A percentile compares a stretch with the other conserved stretches of the same genome.
These are phyloP conservation scores for Capronia epimyces DNA, from an alignment of 2,329 filamentous ascomycete species.

Conservation along the genomic window DNA sequence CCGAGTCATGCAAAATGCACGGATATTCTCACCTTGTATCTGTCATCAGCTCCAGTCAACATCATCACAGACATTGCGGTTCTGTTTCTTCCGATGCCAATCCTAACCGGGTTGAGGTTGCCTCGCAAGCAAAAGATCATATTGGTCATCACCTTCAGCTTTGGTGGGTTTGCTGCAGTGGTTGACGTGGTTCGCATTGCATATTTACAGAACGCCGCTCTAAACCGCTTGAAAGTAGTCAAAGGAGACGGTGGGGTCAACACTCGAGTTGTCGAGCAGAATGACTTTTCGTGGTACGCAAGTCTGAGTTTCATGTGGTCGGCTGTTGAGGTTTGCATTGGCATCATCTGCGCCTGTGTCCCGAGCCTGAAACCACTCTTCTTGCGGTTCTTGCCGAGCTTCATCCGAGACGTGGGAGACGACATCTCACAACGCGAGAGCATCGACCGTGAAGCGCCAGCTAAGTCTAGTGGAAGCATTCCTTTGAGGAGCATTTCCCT, in stretches of 20 bases:
- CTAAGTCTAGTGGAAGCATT: not conserved
- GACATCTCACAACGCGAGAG: conserved; percentile 8
- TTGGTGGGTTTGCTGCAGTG: conserved; percentile 80
- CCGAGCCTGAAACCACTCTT: conserved; percentile 84
- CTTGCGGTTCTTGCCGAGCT: conserved; percentile 53
- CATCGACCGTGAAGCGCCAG: conserved; percentile 24
- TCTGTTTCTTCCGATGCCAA: conserved; percentile 78
- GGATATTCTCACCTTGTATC: conserved; percentile 59
- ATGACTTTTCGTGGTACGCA: conserved; percentile 64
- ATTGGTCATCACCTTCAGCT: conserved; percentile 74
- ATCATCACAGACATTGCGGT: conserved; percentile 87
- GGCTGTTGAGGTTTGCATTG: conserved; percentile 82
- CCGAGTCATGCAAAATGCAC: conserved; percentile 49
- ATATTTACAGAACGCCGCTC: conserved; percentile 70
- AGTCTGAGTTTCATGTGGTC: conserved; percentile 90
- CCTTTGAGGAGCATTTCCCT: conserved; percentile 13
- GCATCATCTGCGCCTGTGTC: conserved; percentile 87
- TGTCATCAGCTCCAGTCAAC: conserved; percentile 78
- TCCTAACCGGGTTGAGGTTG: conserved; percentile 78
- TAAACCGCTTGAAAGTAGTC: conserved; percentile 42
- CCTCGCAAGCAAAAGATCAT: conserved; percentile 83
- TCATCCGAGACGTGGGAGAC: conserved; percentile 48
- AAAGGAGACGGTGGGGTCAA: conserved; percentile 27
- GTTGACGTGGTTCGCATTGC: conserved; percentile 87
- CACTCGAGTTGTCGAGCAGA: conserved; percentile 30